These are phyloP conservation scores for Ophiostoma ips DNA, from an alignment of 2,329 filamentous ascomycete species.

Conservation along the genomic window DNA sequence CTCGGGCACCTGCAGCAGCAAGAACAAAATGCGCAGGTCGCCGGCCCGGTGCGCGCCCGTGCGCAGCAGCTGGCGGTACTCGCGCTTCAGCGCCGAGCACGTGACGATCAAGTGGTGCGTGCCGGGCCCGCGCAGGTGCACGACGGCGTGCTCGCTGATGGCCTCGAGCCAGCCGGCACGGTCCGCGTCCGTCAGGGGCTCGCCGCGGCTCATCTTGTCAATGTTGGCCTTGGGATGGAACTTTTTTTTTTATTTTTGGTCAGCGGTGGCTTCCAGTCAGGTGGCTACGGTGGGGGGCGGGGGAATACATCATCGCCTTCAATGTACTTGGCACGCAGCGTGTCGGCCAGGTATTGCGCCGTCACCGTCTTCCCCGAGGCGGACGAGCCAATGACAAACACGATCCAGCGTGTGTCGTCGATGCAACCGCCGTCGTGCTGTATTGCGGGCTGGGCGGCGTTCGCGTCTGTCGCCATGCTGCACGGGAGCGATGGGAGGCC, in stretches of 20 bases:
- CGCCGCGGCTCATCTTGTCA: slow-evolving; percentile 57
- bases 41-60: slow-evolving; percentile 41
- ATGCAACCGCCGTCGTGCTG: slow-evolving; percentile 4
- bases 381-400: slow-evolving; percentile 46
- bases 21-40: slow-evolving; percentile 50
- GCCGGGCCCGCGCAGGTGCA: slow-evolving; percentile 23
- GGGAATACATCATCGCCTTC: slow-evolving; percentile 39
- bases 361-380: slow-evolving; percentile 49
- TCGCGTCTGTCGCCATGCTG: background rate
- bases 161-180: slow-evolving; percentile 64
- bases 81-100: slow-evolving; percentile 66
- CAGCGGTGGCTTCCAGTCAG: too few species aligned
- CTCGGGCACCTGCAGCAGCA: slow-evolving; percentile 55
- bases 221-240: slow-evolving; percentile 52
- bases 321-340: slow-evolving; percentile 38
- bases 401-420: slow-evolving; percentile 31
- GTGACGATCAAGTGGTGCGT: slow-evolving; percentile 54
- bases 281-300: too few species aligned
- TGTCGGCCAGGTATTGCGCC: slow-evolving; percentile 34
- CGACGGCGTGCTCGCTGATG: slow-evolving; percentile 36
- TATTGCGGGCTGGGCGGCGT: background rate
- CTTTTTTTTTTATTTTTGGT: slow-evolving; percentile 9
- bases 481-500: background rate
- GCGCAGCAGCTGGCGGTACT: slow-evolving; percentile 58
- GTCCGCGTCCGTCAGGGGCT: slow-evolving; percentile 58